phyloP scores from a whole-genome alignment of 495 filamentous ascomycete genomes.

The Penicillium desertorum region DNA sequence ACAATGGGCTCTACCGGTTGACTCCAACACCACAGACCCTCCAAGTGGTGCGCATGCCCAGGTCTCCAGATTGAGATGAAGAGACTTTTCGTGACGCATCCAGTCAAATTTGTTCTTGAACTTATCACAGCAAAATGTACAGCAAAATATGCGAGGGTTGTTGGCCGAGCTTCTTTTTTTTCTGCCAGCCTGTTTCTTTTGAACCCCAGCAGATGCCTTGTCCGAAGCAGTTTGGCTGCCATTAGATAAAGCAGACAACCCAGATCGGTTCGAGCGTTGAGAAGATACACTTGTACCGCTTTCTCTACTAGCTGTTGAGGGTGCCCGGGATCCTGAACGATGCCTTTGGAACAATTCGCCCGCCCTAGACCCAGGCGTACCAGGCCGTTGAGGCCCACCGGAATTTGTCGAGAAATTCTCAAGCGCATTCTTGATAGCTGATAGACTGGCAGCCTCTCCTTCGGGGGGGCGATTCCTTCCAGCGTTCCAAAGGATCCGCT shows the following conservation, averaged over 20 bases:
- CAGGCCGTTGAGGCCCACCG: not conserved
- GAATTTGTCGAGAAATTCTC: slow-evolving; percentile 38
- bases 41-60: slow-evolving; percentile 72
- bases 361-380: slow-evolving; percentile 16
- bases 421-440: slow-evolving; percentile 67
- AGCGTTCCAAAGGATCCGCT: slow-evolving; percentile 61
- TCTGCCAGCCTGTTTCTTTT: not conserved
- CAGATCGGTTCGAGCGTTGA: not conserved
- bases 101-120: slow-evolving; percentile 79
- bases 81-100: slow-evolving; percentile 74
- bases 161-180: not conserved
- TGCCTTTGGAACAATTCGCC: slow-evolving; percentile 55
- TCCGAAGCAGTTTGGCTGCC: not conserved
- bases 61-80: slow-evolving; percentile 70
- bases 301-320: slow-evolving; percentile 28
- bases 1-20: slow-evolving; percentile 14
- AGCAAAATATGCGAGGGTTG: slow-evolving; percentile 54
- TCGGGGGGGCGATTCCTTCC: slow-evolving; percentile 74
- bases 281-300: slow-evolving; percentile 17
- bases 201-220: not conserved
- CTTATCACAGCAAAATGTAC: slow-evolving; percentile 76
- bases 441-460: slow-evolving; percentile 69
- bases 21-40: slow-evolving; percentile 5
- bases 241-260: not conserved
- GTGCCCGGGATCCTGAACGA: slow-evolving; percentile 56